These are phyloP conservation scores for Lentinula raphanica DNA, from an alignment of 768 basidiomycete species.

Conservation along the genomic window DNA sequence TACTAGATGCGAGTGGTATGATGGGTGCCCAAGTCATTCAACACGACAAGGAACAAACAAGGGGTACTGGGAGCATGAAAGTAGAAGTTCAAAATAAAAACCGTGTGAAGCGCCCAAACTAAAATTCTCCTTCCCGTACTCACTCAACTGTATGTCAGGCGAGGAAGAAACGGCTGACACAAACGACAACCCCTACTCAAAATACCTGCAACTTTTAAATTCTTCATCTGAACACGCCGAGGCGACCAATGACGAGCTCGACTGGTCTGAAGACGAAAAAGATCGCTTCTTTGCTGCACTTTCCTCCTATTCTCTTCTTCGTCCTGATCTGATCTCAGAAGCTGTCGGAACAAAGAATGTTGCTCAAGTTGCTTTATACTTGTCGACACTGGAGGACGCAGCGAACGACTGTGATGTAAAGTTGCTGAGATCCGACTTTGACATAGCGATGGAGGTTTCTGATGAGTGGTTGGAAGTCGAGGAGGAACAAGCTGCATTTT, in stretches of 20 bases:
- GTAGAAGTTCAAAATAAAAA: not conserved
- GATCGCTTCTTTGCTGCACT: constrained; percentile 68
- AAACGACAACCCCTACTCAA: not conserved
- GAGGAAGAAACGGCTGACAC: not conserved
- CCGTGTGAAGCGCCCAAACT: not conserved
- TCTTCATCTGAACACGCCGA: not conserved
- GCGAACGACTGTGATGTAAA: constrained; percentile 6
- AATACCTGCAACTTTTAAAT: not conserved
- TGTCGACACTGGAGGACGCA: constrained; percentile 39
- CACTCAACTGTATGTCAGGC: too few relatives aligned
- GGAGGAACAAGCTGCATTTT: constrained; percentile 23
- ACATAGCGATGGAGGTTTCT: constrained; percentile 31
- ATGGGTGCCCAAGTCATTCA: not conserved
- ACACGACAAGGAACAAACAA: not conserved
- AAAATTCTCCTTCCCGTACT: too few relatives aligned
- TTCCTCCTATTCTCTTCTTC: constrained; percentile 57
- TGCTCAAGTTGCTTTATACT: constrained; percentile 63
- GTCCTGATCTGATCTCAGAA: constrained; percentile 73
- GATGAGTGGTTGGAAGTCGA: constrained; percentile 30
- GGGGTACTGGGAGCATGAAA: not conserved
- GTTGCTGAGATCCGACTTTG: constrained; percentile 7
- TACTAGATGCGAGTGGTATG: not conserved
- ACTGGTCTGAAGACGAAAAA: constrained; percentile 69
- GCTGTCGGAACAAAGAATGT: constrained; percentile 61
- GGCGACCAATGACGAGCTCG: constrained; percentile 18